Evolutionary conservation across 805 yeast species (phyloP).

Genomic region (Ogataea chonburiensis): DNA sequence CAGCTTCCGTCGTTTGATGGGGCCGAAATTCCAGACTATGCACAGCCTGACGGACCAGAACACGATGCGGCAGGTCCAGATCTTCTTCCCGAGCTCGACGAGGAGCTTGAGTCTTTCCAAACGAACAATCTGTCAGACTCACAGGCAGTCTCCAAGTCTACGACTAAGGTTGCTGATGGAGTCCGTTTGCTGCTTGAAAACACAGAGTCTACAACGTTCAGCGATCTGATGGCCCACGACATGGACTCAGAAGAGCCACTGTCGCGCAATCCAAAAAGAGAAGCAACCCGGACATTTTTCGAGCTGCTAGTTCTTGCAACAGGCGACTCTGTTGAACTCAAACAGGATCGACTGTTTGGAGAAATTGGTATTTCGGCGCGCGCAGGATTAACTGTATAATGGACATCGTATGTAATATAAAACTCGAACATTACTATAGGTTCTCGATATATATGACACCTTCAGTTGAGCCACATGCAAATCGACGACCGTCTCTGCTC

Average conservation of each 20-base stretch:
- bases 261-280: slow-evolving; percentile 44
- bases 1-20: slow-evolving; percentile 16
- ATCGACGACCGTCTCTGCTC: slow-evolving; percentile 9
- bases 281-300: slow-evolving; percentile 74
- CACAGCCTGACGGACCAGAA: slow-evolving; percentile 16
- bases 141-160: slow-evolving; percentile 43
- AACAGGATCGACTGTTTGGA: slow-evolving; percentile 61
- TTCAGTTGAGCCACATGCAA: slow-evolving; percentile 26
- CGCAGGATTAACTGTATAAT: slow-evolving; percentile 8
- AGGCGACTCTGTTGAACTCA: slow-evolving; percentile 61
- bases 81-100: slow-evolving; percentile 24
- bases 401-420: too few relatives aligned
- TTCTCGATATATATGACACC: slow-evolving; percentile 20
- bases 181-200: slow-evolving; percentile 37
- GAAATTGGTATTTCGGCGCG: slow-evolving; percentile 46
- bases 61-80: slow-evolving; percentile 18
- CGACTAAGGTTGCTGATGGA: slow-evolving; percentile 51
- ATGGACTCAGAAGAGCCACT: slow-evolving; percentile 33
- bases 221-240: slow-evolving; percentile 42
- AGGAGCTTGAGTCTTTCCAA: slow-evolving; percentile 23
- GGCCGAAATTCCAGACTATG: slow-evolving; percentile 25
- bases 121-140: slow-evolving; percentile 20
- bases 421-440: too few relatives aligned
- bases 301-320: slow-evolving; percentile 82
- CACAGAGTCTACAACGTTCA: slow-evolving; percentile 31